phyloP scores from a whole-genome alignment of 2,329 filamentous ascomycete genomes.

The Immersiporthe knoxdaviesiana region DNA sequence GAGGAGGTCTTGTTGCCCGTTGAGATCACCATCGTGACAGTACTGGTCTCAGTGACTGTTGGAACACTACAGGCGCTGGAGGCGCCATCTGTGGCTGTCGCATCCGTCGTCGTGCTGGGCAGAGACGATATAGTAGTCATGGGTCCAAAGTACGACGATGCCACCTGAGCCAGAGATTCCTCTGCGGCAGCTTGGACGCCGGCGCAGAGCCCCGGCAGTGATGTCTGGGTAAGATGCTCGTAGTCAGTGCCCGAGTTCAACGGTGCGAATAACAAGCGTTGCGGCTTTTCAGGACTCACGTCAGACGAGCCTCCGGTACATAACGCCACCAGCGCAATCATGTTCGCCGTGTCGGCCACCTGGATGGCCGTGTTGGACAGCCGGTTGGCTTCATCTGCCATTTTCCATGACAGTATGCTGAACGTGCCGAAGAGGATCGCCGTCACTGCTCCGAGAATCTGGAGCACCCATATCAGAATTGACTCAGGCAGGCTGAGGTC shows the following conservation, averaged over 20 bases:
- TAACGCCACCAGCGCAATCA: constrained; percentile 15
- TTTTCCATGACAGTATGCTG: constrained; percentile 13
- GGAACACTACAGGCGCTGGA: no score
- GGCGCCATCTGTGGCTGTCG: neutral
- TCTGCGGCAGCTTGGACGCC: constrained; percentile 6
- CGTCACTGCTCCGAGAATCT: constrained; percentile 18
- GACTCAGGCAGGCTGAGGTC: constrained; percentile 15
- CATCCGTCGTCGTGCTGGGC: neutral
- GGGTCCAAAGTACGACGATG: neutral
- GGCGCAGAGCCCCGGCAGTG: neutral
- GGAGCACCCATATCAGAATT: constrained; percentile 16
- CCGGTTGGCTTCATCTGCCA: constrained; percentile 9
- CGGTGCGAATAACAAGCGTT: no score
- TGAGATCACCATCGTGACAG: neutral
- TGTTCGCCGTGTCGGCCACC: constrained; percentile 13
- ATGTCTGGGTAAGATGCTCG: neutral
- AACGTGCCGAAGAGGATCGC: constrained; percentile 19
- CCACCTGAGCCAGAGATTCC: neutral
- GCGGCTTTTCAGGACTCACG: constrained; percentile 7
- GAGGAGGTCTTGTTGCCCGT: no score
- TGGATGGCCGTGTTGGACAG: constrained; percentile 7
- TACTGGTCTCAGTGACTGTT: neutral
- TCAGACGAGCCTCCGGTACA: constrained; percentile 8
- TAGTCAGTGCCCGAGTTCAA: neutral
- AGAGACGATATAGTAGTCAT: neutral